Conservation (phyloP, 441 rosid species). For the Erodium chrysanthum region DNA sequence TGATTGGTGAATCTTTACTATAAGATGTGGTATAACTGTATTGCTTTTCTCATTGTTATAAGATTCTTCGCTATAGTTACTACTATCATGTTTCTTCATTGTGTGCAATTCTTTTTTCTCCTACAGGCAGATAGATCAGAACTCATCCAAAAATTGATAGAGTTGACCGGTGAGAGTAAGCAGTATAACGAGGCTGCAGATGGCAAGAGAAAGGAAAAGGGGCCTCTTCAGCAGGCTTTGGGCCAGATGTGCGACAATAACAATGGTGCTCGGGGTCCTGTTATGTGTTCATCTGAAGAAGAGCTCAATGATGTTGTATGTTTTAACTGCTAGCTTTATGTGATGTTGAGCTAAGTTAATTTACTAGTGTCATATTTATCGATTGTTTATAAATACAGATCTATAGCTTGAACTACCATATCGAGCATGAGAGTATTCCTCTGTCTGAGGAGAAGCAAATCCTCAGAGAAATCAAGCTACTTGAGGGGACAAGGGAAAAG, state of each 20-base stretch:
- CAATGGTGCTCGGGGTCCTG: conserved; percentile 40
- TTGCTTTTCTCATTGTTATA: too few relatives aligned
- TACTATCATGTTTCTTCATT: background rate
- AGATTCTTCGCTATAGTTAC: background rate
- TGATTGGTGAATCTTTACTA: background rate
- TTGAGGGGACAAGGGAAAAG: conserved; percentile 83
- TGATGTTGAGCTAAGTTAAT: background rate
- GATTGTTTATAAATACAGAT: conserved; percentile 44
- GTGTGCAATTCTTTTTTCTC: background rate
- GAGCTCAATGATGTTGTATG: conserved; percentile 68
- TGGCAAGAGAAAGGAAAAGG: conserved; percentile 71
- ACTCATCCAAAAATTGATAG: conserved; percentile 38
- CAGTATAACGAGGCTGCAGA: conserved; percentile 44
- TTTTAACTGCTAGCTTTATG: conserved; percentile 13
- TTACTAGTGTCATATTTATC: conserved; percentile 9
- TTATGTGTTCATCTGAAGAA: conserved; percentile 79
- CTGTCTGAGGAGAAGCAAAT: conserved; percentile 85
- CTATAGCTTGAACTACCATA: conserved; percentile 59
- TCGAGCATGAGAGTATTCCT: conserved; percentile 88
- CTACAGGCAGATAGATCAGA: conserved; percentile 49
- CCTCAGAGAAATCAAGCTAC: conserved; percentile 78
- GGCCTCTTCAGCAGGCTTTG: conserved; percentile 78
- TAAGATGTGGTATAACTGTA: background rate
- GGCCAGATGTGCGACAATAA: conserved; percentile 62
- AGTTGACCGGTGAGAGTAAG: conserved; percentile 49